Evolutionary conservation across 805 yeast species (phyloP).

Genomic region (Myxozyma mucilagina): DNA sequence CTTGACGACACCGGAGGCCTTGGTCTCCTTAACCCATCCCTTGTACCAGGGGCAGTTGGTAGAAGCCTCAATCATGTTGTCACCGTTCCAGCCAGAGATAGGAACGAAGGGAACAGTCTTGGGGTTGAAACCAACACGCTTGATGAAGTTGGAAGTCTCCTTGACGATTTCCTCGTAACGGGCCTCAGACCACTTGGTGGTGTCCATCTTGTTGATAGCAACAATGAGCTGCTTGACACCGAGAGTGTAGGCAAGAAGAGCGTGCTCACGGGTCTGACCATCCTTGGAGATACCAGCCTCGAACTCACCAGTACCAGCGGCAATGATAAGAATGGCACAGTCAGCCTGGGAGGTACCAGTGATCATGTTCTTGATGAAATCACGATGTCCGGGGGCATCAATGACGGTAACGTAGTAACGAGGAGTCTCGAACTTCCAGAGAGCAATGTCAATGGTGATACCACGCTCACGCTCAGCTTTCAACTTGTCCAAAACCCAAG

Average conservation of each 20-base stretch:
- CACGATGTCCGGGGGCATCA: constrained; percentile 96
- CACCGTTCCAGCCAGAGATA: constrained; percentile 91
- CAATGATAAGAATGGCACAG: constrained; percentile 86
- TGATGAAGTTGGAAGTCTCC: constrained; percentile 78
- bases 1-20: constrained; percentile 59
- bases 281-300: constrained; percentile 94
- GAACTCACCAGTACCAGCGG: constrained; percentile 92
- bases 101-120: constrained; percentile 85
- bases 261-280: constrained; percentile 95
- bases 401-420: constrained; percentile 86
- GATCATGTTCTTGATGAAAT: constrained; percentile 94
- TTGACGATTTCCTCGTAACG: constrained; percentile 77
- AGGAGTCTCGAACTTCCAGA: constrained; percentile 91
- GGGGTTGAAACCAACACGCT: constrained; percentile 83
- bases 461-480: constrained; percentile 97
- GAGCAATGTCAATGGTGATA: constrained; percentile 92
- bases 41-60: constrained; percentile 84
- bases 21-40: constrained; percentile 81
- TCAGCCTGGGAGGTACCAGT: constrained; percentile 95
- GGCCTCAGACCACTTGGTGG: constrained; percentile 81
- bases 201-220: constrained; percentile 94
- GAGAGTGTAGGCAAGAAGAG: constrained; percentile 83
- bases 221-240: constrained; percentile 86
- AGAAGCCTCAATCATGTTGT: constrained; percentile 85
- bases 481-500: constrained; percentile 94